Base-by-base conservation (phyloP, 208 protist species). In the Crithidia expoeki region DNA sequence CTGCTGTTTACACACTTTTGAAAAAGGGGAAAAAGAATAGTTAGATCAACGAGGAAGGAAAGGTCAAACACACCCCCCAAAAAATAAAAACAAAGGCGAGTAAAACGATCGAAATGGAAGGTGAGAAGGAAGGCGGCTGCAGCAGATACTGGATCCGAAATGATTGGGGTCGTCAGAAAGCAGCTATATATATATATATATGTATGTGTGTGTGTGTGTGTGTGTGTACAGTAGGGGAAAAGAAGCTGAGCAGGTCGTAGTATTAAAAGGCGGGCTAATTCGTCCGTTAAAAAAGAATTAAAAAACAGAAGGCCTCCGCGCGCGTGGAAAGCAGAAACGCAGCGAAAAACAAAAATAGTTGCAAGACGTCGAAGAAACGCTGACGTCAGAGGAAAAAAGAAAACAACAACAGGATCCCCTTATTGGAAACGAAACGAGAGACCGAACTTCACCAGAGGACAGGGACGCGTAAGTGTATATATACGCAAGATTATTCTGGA, bases 271-370 rank as follows among this genome's bases (percentile, higher is more conserved):
- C 38, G 38, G 38, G 14, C 7, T 14, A 42, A 42, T 42, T 44
- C 17, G 10, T 44, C 10, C 38, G 38, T 44, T 44, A n/a, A 46
- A 44, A 36, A 60, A 23, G n/a, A 60, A 44, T 0, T 23, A 60
- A 60, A 60, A 60, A 58, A 47, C 46, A 56, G 52, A 21, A n/a
- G 11, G 6, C 10, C 33, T 60, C 17, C 40, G 56, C 42, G n/a
- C n/a, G n/a, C n/a, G n/a, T n/a, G n/a, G n/a, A 42, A 42, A 42
- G 12, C 36, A 42, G 36, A 42, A 42, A 59, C 16, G n/a, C 14
- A 46, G 44, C 25, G n/a, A 50, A 16, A 59, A 49, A 68, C 32
- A 61, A 58, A 68, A 68, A 61, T n/a, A 42, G 36, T 6, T 42
- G 12, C 6, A 12, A 42, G 6, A 42, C 6, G 36, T 42, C n/a